Evolutionary conservation across 2,329 filamentous ascomycete genomes (phyloP), one percentile per base, ranked within the genome.

Genomic region (Paramyrothecium roridum): DNA sequence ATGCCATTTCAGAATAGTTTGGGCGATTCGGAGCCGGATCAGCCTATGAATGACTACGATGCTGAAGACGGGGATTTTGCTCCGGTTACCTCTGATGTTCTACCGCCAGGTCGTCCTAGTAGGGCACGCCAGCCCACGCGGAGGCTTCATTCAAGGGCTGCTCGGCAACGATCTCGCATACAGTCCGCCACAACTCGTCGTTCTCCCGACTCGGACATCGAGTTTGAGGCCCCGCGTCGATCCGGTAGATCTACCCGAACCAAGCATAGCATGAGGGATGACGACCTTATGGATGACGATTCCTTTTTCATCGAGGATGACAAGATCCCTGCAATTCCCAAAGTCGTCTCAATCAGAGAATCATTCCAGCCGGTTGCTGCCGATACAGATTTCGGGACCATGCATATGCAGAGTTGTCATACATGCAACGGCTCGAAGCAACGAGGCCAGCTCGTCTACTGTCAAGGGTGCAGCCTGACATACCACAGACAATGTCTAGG

Each of bases 401-500:
- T 83, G 12, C 95, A 99, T 70, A 83, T 81, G 49, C 76, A 82
- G 45, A 76, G 75, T 8, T 99, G 95, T 69, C 87, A 90, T 61
- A 81, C 85, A 3, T 99, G 95, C 67, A 57, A 62, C 19, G 65
- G 68, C 13, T 68, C 70, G 4, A 75, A 73, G 50, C 72, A 75
- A n/a, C 73, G 70, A 17, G 91, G 90, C 1, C 78, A 83, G 43
- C 76, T 99, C 22, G 81, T 99, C 34, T 87, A 88, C 66, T 99
- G 95, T 63, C 96, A 99, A 73, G 95, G 95, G 30, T 99, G 95
- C 69, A 91, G 88, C 2, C 78, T 87, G 50, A 81, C 89, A 0
- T 96, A 91, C 62, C 95, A 99, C 72, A 91, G 90, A 69, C 75
- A 75, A 45, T 99, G 95, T 66, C 79, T 99, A 26, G 92, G 93